phyloP scores from a whole-genome alignment of 768 basidiomycete genomes.

The Phlebiopsis flavidoalba region DNA sequence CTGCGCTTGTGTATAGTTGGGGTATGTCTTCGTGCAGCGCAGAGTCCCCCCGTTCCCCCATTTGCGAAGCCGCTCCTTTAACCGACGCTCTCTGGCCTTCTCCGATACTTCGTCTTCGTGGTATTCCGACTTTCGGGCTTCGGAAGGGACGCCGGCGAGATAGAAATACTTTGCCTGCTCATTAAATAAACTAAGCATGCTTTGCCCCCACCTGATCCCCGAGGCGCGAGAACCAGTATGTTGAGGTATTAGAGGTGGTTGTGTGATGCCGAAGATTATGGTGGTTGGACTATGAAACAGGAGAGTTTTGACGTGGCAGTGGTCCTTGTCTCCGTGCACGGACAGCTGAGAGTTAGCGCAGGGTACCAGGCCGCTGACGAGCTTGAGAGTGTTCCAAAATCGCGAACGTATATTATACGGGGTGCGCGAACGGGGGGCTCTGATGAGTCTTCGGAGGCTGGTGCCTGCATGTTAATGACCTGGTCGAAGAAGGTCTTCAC shows the following conservation, averaged over 20 bases:
- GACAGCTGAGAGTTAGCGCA: conserved; percentile 72
- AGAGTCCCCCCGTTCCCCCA: conserved; percentile 73
- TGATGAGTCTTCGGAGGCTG: conserved; percentile 20
- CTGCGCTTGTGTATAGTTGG: conserved; percentile 33
- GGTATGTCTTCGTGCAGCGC: conserved; percentile 62
- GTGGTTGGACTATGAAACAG: conserved; percentile 65
- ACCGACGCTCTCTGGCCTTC: conserved; percentile 64
- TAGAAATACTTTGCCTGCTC: conserved; percentile 33
- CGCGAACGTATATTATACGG: conserved; percentile 80
- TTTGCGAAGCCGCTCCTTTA: conserved; percentile 62
- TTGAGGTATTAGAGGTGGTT: conserved; percentile 55
- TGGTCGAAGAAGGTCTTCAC: conserved; percentile 72
- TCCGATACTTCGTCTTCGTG: conserved; percentile 63
- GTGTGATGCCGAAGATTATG: conserved; percentile 84
- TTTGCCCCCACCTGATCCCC: conserved; percentile 18
- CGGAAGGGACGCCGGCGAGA: conserved; percentile 23
- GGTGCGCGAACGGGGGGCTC: conserved; percentile 35
- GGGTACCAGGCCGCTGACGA: conserved; percentile 79
- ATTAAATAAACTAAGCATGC: conserved; percentile 42
- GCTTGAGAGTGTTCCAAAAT: conserved; percentile 70
- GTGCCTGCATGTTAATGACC: conserved; percentile 55
- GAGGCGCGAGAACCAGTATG: not conserved
- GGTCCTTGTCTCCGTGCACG: conserved; percentile 67
- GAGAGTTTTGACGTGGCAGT: conserved; percentile 52
- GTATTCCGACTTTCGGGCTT: conserved; percentile 48